phyloP scores from a whole-genome alignment of 2,329 filamentous ascomycete genomes.

The Zymoseptoria brevis region DNA sequence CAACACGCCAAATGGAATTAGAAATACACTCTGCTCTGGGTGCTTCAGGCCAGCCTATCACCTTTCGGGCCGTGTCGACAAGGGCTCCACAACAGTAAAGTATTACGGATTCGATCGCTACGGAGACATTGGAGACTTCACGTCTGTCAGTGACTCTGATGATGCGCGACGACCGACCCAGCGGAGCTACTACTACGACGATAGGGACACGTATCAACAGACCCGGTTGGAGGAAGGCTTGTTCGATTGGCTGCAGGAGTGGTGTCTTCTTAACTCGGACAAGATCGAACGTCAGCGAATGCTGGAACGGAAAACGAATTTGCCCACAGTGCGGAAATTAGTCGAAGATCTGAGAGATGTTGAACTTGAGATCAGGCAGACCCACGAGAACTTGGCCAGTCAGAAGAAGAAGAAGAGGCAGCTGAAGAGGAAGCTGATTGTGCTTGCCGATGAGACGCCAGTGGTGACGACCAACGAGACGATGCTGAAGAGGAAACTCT shows the following conservation, averaged over 20 bases:
- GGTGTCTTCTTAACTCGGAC: not conserved
- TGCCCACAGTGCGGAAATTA: not conserved
- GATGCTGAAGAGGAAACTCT: not conserved
- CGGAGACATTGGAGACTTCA: not conserved
- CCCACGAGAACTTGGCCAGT: not conserved
- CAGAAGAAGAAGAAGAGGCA: not conserved
- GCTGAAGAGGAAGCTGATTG: not conserved
- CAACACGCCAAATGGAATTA: not conserved
- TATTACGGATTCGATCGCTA: not conserved
- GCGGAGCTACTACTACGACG: not conserved
- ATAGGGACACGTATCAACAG: not conserved
- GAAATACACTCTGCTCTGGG: not conserved
- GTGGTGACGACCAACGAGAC: not conserved
- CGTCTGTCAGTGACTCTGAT: not conserved
- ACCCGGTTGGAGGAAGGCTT: not conserved
- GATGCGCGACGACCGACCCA: not conserved
- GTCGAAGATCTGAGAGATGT: not conserved
- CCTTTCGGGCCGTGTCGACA: not conserved
- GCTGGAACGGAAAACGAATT: not conserved
- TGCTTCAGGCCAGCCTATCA: not conserved
- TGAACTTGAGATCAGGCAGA: not conserved
- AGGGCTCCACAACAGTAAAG: not conserved
- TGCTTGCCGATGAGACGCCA: not conserved
- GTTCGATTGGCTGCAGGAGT: not conserved
- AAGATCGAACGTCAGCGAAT: not conserved